Conservation (phyloP, 805 yeast species). For the Nakazawaea holstii region DNA sequence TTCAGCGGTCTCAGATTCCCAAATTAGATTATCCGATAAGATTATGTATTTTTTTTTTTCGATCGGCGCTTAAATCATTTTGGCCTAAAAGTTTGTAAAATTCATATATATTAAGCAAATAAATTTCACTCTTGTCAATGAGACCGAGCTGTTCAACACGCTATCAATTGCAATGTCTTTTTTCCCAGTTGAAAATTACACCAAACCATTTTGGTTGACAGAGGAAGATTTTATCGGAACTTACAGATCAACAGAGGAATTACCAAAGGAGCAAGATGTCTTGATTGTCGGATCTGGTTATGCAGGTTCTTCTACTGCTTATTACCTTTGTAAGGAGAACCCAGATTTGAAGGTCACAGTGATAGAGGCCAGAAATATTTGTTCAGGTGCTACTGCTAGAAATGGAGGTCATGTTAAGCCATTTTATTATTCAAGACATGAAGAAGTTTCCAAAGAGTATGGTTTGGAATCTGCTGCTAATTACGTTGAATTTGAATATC, state of each 20-base stretch:
- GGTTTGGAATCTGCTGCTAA: conserved; percentile 23
- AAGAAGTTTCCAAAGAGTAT: conserved; percentile 10
- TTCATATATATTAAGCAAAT: no score
- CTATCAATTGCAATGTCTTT: neutral
- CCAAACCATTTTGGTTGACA: conserved; percentile 19
- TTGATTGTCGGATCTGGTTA: conserved; percentile 41
- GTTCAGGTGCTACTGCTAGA: conserved; percentile 39
- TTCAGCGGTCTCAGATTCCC: no score
- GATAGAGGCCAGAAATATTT: conserved; percentile 35
- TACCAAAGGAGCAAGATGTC: conserved; percentile 33
- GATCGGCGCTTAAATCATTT: no score
- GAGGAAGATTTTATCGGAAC: conserved; percentile 16
- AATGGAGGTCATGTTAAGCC: conserved; percentile 44
- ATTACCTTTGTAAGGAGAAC: conserved; percentile 25
- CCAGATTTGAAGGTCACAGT: conserved; percentile 15
- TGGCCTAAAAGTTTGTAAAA: no score
- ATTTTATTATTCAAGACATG: conserved; percentile 13
- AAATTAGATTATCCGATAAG: no score
- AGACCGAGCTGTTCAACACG: no score
- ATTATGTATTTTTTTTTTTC: no score
- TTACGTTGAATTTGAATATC: conserved; percentile 28
- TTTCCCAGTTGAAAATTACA: conserved; percentile 18
- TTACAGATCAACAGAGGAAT: conserved; percentile 17
- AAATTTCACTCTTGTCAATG: no score
- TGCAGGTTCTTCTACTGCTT: conserved; percentile 36